Base-by-base conservation (phyloP, 139 green algal species). In the Chlorella sorokiniana region DNA sequence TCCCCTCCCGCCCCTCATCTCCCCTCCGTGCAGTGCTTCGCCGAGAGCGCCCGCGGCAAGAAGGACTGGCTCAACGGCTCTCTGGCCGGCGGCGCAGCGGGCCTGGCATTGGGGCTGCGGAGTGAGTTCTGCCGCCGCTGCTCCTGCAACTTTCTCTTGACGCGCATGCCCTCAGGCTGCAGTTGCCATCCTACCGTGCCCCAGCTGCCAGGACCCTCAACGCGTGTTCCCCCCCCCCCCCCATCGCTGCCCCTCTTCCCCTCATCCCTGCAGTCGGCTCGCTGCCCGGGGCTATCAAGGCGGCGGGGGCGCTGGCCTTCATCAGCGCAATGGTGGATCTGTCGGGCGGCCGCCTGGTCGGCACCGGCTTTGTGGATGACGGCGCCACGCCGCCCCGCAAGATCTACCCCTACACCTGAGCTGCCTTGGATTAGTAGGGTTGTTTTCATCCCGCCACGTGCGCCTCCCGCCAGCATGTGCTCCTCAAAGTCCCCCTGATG, bases 61-160 rank as follows among this genome's bases (percentile, higher is more conserved):
- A 89, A 87, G 78, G 88, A 92, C 51, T 68, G 72, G 41, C 51
- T 83, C 70, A 92, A 92, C 51, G 88, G 88, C 8, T 68, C 78
- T 3, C 41, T 90, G 31, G 88, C 76, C 23, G 81, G 87, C 33
- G 44, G 64, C 14, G 84, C 81, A 4, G 82, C 83, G 25, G 88
- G 88, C 33, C 69, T 45, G 29, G 71, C 86, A 59, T 69, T 92
- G 18, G 88, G 88, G 33, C 42, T 91, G 48, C 74, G 87, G 5
- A 52, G 76, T 86, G 76, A 74, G 76, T 44, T 2, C 31, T 16
- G 16, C 35, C 29, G 35, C 33, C 14, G 51, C 72, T 52, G 40
- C n/a, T 83, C 29, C 62, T 22, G 41, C 45, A 51, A 7, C 29
- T 63, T 16, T 63, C 8, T 63, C 18, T 31, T 25, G 20, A 14